Conservation (phyloP, 2,329 filamentous ascomycete species). For the Malbranchea zuffiana region DNA sequence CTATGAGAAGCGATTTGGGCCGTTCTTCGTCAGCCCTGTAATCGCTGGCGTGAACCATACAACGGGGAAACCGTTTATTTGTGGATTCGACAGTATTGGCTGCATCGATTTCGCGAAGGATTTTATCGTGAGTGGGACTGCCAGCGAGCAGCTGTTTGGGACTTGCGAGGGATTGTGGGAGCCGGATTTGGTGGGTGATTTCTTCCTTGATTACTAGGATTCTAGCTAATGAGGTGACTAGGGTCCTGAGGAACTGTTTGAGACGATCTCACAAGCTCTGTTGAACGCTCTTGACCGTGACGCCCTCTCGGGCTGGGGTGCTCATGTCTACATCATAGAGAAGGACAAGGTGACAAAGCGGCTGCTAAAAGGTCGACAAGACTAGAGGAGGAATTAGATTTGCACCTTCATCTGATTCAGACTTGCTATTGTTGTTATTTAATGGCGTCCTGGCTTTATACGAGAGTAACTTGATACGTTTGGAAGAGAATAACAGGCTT, state of each 20-base stretch:
- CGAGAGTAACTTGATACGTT: no score
- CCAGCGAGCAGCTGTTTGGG: conserved; percentile 94
- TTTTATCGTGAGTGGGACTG: conserved; percentile 95
- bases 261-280: conserved; percentile 92
- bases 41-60: conserved; percentile 92
- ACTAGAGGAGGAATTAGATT: conserved; percentile 43
- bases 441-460: no score
- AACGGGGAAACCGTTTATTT: conserved; percentile 91
- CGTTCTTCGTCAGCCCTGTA: conserved; percentile 91
- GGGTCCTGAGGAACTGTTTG: conserved; percentile 90
- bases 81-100: conserved; percentile 96
- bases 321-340: conserved; percentile 98
- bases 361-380: conserved; percentile 94
- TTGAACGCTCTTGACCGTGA: conserved; percentile 95
- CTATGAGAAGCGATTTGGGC: conserved; percentile 92
- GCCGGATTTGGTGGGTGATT: conserved; percentile 69
- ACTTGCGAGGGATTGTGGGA: conserved; percentile 98
- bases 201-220: not conserved
- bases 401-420: no score
- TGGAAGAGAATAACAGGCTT: no score
- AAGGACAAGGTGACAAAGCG: conserved; percentile 99
- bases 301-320: conserved; percentile 93
- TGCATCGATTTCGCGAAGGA: conserved; percentile 99
- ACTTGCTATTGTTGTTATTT: no score
- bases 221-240: conserved; percentile 25